Evolutionary conservation across 495 filamentous ascomycete species (phyloP), one percentile per base, ranked within the genome.

Genomic region (Penicillium atrosanguineum): DNA sequence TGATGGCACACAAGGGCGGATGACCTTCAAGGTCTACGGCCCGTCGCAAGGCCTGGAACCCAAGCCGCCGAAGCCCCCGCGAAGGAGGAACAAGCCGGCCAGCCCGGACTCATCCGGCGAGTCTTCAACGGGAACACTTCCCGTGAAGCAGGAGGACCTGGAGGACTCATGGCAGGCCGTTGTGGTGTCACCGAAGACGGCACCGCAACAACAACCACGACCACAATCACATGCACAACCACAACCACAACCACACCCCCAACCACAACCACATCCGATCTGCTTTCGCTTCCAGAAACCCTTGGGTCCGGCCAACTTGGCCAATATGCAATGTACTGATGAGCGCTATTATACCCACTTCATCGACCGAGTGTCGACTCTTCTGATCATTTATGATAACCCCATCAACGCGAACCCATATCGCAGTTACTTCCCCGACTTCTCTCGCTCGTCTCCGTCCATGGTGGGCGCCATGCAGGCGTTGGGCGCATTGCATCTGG

Each of bases 1-100:
- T 25, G 70, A 40, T 40, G 72, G 69, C 0, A 65, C 68, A 6
- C 68, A 74, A 53, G 70, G 69, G 8, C 64, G 66, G 11, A 72
- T 73, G 73, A 75, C 71, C 15, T 73, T 73, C 52, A 75, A 73
- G 53, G 69, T 71, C 48, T 75, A 73, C 39, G 70, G 68, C 2
- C 70, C 70, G 12, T 60, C 65, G 3, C 63, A 63, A 21, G 31
- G 50, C 19, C 48, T 46, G 34, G 56, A 63, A 48, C 25, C 23
- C 23, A 23, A 23, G 23, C 23, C 62, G 11, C 26, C 62, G 21
- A 41, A 56, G 14, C 21, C 58, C 5, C 34, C 65, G 16, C 63
- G 51, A 20, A 68, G 58, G 49, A 55, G 51, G 16, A 64, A 60
- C 18, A 70, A 63, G 43, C 52, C 57, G 7, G 39, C 49, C 4